Conservation (phyloP, 2,329 filamentous ascomycete genomes). For the Alternaria sp. region DNA sequence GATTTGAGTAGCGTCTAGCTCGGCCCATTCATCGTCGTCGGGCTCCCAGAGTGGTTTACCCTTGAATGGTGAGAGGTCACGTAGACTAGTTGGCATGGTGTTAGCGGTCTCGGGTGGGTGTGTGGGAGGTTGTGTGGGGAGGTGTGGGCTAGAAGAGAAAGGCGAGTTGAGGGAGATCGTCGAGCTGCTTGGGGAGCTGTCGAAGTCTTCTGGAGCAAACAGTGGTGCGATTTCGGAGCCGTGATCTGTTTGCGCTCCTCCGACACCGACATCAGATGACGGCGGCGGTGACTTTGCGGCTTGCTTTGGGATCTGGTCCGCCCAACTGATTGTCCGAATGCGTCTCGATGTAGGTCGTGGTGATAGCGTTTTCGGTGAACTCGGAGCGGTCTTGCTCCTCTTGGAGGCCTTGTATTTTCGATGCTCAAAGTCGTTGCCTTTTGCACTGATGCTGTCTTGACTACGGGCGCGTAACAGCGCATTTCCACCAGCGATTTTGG, state of each 20-base stretch:
- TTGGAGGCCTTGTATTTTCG: neutral
- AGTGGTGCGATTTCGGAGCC: neutral
- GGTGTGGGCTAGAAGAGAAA: neutral
- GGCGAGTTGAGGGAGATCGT: neutral
- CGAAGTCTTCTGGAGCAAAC: neutral
- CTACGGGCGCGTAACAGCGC: neutral
- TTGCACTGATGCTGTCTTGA: neutral
- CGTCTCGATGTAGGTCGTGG: neutral
- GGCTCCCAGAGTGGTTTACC: slow-evolving; percentile 13
- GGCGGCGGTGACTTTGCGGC: neutral
- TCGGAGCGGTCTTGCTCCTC: neutral
- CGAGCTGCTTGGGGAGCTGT: neutral
- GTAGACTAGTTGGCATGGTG: neutral
- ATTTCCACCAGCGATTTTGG: neutral
- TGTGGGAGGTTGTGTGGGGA: neutral
- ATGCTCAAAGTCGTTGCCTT: neutral
- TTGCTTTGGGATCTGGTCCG: neutral
- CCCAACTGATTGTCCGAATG: neutral
- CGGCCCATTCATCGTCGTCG: slow-evolving; percentile 17
- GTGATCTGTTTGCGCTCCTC: neutral
- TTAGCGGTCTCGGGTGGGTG: neutral
- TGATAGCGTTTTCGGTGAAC: neutral
- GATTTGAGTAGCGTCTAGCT: slow-evolving; percentile 3
- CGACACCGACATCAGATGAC: neutral
- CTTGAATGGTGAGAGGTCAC: neutral